Evolutionary conservation across 1,284 basidiomycete genomes (phyloP).

Genomic region (Tilletia walkeri): DNA sequence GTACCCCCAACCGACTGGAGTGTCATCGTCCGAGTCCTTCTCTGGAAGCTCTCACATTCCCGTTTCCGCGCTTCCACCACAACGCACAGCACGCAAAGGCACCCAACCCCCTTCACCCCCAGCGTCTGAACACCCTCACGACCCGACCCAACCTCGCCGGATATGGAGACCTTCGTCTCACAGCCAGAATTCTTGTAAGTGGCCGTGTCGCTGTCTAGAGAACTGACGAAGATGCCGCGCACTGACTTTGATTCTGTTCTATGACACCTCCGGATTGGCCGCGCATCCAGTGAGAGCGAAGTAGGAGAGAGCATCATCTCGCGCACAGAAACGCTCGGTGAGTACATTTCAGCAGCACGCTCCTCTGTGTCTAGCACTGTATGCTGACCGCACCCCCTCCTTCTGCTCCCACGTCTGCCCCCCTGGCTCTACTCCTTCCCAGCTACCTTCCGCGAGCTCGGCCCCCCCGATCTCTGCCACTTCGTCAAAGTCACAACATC

Average conservation of each 20-base stretch:
- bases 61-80: not conserved
- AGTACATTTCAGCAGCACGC: slow-evolving; percentile 53
- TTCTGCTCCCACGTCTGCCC: not conserved
- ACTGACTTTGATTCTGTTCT: not conserved
- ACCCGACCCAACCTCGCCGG: not conserved
- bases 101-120: not conserved
- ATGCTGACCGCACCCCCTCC: not conserved
- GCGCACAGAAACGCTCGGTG: slow-evolving; percentile 86
- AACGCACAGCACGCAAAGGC: not conserved
- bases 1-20: no score
- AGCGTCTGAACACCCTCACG: not conserved
- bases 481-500: slow-evolving; percentile 78
- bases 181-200: slow-evolving; percentile 54
- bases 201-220: no score
- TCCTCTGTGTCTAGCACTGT: not conserved
- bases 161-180: slow-evolving; percentile 43
- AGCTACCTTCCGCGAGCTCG: slow-evolving; percentile 94
- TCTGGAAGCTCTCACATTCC: no score
- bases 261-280: not conserved
- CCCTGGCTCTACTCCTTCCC: not conserved
- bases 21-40: no score
- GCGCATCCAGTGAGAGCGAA: slow-evolving; percentile 66
- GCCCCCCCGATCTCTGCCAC: slow-evolving; percentile 94
- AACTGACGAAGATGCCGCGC: no score
- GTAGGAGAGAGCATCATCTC: slow-evolving; percentile 85